Evolutionary conservation across 495 filamentous ascomycete species (phyloP).

Genomic region (Viridothelium virens): DNA sequence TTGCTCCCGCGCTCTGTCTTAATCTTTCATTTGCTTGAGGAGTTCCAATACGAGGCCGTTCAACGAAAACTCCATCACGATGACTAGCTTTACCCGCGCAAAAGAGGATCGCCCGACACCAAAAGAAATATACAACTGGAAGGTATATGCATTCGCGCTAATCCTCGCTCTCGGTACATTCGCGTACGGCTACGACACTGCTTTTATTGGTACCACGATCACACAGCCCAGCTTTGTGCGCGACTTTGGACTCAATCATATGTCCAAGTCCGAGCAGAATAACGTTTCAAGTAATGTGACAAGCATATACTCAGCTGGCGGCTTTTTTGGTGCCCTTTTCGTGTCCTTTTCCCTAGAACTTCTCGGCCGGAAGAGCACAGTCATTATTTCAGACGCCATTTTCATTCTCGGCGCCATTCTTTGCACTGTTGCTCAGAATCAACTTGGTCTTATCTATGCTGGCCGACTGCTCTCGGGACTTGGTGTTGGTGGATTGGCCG

Average conservation of each 20-base stretch:
- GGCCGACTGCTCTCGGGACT: conserved; percentile 31
- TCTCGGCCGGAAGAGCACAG: conserved; percentile 29
- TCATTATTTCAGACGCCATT: conserved; percentile 25
- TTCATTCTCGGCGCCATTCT: conserved; percentile 29
- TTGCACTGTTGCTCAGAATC: conserved; percentile 24
- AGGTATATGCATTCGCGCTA: conserved; percentile 25
- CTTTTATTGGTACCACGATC: conserved; percentile 33
- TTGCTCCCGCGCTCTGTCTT: no score
- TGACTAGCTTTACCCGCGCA: conserved; percentile 30
- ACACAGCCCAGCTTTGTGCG: conserved; percentile 28
- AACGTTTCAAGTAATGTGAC: conserved; percentile 33
- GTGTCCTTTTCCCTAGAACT: conserved; percentile 34
- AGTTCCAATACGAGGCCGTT: background rate
- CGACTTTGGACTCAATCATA: conserved; percentile 30
- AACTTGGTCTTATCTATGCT: conserved; percentile 25
- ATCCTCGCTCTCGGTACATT: conserved; percentile 28
- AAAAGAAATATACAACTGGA: conserved; percentile 31
- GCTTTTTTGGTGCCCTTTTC: conserved; percentile 31
- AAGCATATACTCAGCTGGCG: conserved; percentile 31
- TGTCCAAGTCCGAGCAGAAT: conserved; percentile 26
- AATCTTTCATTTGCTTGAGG: no score
- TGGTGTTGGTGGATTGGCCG: conserved; percentile 28
- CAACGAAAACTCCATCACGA: conserved; percentile 11
- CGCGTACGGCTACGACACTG: conserved; percentile 29
- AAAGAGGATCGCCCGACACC: conserved; percentile 35